Evolutionary conservation across 2,329 filamentous ascomycete species (phyloP).

Genomic region (Penicillium sp.): DNA sequence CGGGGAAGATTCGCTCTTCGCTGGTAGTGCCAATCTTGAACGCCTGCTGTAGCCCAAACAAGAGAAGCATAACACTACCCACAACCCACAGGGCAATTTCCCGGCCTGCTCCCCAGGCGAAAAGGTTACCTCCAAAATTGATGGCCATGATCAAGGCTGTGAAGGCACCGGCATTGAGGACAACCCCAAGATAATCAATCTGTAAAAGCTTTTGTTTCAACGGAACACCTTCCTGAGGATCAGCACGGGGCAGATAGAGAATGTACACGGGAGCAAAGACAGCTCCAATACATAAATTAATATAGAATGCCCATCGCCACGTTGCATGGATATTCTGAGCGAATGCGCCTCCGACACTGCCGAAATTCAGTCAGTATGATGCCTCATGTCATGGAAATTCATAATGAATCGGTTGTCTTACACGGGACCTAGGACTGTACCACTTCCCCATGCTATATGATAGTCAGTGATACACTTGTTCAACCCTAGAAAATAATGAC

Average conservation of each 20-base stretch:
- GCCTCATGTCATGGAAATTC: neutral
- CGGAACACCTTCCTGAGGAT: conserved; percentile 23
- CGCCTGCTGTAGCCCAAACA: conserved; percentile 45
- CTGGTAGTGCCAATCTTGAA: conserved; percentile 8
- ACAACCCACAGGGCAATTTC: conserved; percentile 50
- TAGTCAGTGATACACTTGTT: neutral
- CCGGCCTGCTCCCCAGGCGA: conserved; percentile 46
- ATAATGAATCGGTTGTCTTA: neutral
- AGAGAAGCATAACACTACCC: conserved; percentile 45
- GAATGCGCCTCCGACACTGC: conserved; percentile 38
- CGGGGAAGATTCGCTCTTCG: conserved; percentile 11
- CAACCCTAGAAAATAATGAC: neutral
- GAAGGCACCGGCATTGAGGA: conserved; percentile 47
- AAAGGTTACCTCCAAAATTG: conserved; percentile 52
- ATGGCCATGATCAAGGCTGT: conserved; percentile 50
- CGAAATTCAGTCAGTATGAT: neutral
- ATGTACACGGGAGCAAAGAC: conserved; percentile 46
- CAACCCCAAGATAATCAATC: conserved; percentile 50
- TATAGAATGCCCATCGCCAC: conserved; percentile 53
- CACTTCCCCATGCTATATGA: conserved; percentile 12
- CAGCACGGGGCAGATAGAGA: conserved; percentile 40
- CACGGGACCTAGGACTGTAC: conserved; percentile 37
- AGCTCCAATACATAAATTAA: conserved; percentile 55
- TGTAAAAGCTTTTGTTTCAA: conserved; percentile 25
- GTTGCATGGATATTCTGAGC: conserved; percentile 17